Evolutionary conservation across 1,284 basidiomycete genomes (phyloP), one percentile per base, ranked within the genome.

Genomic region (Ganoderma meredithae): DNA sequence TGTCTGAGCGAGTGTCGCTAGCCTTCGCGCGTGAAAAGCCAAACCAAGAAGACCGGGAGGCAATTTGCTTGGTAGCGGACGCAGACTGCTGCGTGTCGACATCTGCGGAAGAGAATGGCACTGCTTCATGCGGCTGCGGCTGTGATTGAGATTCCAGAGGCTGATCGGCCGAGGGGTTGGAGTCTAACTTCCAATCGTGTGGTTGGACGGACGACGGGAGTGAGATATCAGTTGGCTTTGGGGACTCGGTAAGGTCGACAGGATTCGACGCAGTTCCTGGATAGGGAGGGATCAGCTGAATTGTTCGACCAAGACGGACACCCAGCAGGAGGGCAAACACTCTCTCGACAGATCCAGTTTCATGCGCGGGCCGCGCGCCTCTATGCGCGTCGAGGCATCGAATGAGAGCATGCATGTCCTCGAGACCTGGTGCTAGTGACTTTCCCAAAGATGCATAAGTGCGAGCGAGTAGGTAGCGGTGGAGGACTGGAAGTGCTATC

Each of bases 11-110:
- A 19, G 12, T 25, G 47, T 62, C 53, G 13, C 47, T 52, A 7
- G 22, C 52, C 53, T 69, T 70, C 10, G 61, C 33, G 3, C 61
- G 64, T 5, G 69, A 69, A 36, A 72, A 72, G n/a, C 68, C 61
- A 39, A 72, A 72, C 71, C 71, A 72, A 0, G 71, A 72, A 5
- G 71, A 67, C 15, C 67, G 64, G 0, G 69, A 36, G 10, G 69
- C 59, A 2, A 67, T 56, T 15, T 67, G 66, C 56, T 66, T 71
- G 10, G 67, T 52, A 12, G 62, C 64, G 25, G 56, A 59, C n/a
- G 65, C 19, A 9, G 60, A 66, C 66, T 65, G 60, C 63, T 65
- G 67, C 15, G 66, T 64, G 36, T 70, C 65, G 27, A 49, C 17
- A 25, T 33, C 58, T 1, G 69, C 71, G 39, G 66, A 70, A 8